Evolutionary conservation across 2,329 filamentous ascomycete species (phyloP).

Genomic region (Monilinia vaccinii-corymbosi): DNA sequence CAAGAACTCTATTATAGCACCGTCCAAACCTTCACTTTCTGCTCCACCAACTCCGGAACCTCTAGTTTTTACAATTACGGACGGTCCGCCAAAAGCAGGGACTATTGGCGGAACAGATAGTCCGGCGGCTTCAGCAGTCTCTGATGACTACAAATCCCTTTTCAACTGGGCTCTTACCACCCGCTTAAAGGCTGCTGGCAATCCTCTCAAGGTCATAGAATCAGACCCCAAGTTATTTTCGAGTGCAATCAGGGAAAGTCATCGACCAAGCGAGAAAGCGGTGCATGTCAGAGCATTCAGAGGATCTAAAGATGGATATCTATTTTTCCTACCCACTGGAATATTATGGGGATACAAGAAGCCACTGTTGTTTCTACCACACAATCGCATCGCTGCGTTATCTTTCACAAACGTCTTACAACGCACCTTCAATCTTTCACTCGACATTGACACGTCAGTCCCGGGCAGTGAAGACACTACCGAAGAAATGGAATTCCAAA

Average conservation of each 20-base stretch:
- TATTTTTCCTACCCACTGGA: conserved; percentile 58
- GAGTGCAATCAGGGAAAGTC: conserved; percentile 45
- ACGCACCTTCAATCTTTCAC: conserved; percentile 58
- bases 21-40: conserved; percentile 36
- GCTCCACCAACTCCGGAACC: conserved; percentile 40
- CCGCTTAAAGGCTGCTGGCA: conserved; percentile 42
- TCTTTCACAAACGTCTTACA: conserved; percentile 60
- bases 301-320: conserved; percentile 58
- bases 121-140: conserved; percentile 41
- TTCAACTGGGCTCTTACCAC: conserved; percentile 52
- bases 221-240: conserved; percentile 49
- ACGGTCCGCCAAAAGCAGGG: conserved; percentile 51
- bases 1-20: conserved; percentile 40
- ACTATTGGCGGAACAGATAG: conserved; percentile 44
- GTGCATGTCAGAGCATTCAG: conserved; percentile 59
- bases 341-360: conserved; percentile 66
- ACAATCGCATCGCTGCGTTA: conserved; percentile 51
- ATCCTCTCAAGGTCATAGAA: conserved; percentile 38
- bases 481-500: conserved; percentile 57
- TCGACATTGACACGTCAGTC: conserved; percentile 44
- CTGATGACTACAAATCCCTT: conserved; percentile 49
- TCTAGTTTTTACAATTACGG: conserved; percentile 54
- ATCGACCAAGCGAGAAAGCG: conserved; percentile 50
- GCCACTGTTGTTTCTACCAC: conserved; percentile 54
- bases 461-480: conserved; percentile 33